Evolutionary conservation across 2,329 filamentous ascomycete species (phyloP).

Genomic region (Exophiala bonariae): DNA sequence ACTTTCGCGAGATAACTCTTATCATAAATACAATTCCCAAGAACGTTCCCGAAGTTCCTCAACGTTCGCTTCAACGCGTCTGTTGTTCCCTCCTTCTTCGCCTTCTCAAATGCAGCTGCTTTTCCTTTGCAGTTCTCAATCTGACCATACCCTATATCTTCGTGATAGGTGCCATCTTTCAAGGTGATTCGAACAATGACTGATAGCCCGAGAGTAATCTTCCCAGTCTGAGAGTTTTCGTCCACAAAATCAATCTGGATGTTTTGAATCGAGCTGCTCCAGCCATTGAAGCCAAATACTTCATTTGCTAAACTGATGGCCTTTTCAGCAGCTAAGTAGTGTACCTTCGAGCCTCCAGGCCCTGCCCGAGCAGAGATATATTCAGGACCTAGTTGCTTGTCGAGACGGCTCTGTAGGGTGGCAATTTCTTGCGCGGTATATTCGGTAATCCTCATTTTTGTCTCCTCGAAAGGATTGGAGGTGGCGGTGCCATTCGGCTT

Average conservation of each 20-base stretch:
- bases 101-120: constrained; percentile 94
- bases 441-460: constrained; percentile 65
- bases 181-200: constrained; percentile 89
- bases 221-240: constrained; percentile 74
- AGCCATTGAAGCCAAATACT: constrained; percentile 95
- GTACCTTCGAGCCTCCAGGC: constrained; percentile 79
- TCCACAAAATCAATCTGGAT: constrained; percentile 94
- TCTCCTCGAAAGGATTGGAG: constrained; percentile 79
- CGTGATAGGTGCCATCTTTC: constrained; percentile 92
- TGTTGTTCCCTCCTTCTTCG: constrained; percentile 96
- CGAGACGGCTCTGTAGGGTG: constrained; percentile 78
- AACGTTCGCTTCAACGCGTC: constrained; percentile 88
- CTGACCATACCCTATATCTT: constrained; percentile 95
- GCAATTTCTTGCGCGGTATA: constrained; percentile 92
- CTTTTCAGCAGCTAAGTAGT: constrained; percentile 95
- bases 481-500: constrained; percentile 29
- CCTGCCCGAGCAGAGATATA: constrained; percentile 88
- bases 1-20: constrained; percentile 89
- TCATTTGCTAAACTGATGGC: constrained; percentile 93
- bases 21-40: constrained; percentile 99
- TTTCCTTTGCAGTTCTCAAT: constrained; percentile 97
- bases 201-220: constrained; percentile 80
- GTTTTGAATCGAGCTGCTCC: constrained; percentile 94
- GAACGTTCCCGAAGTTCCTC: constrained; percentile 89
- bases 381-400: constrained; percentile 93